Base-by-base conservation (phyloP, 202 grass and related monocot species). In the Panicum virgatum region DNA sequence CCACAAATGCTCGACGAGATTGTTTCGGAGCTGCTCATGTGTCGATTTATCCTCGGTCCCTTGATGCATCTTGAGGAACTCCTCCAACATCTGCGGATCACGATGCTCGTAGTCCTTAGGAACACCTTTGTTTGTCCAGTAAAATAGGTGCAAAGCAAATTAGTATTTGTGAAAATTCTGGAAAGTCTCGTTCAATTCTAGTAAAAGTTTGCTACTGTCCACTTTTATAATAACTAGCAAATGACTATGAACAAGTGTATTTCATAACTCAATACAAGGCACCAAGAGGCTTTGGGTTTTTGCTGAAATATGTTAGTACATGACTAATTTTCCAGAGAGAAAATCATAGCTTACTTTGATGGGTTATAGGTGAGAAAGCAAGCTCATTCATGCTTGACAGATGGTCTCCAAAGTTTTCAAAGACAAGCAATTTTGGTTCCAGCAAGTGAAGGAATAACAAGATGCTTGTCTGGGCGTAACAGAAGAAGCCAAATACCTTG, bases 301-400 rank as follows among this genome's bases (percentile, higher is more conserved):
- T n/a, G n/a, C n/a, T n/a, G n/a, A n/a, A n/a, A n/a, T n/a, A n/a
- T n/a, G n/a, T n/a, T n/a, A 58, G 16, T 47, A 5, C 9, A 80
- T 26, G 32, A 34, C 32, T 34, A 39, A 37, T 37, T 30, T 36
- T 34, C 1, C 36, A 52, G 47, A 43, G 14, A 26, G 18, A 86
- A 60, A 71, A 57, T 66, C 34, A 73, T 78, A 16, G 34, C 32
- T 81, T 23, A 22, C 58, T 66, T 58, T 79, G 26, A 73, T 85
- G 59, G 14, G 48, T 50, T 91, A 73, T 72, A 98, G 96, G 96
- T 98, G 75, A 86, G 90, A 73, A 93, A 83, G 43, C 90, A 95
- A 59, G 79, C 88, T 47, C 86, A 93, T 84, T 76, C 88, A 38
- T 91, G 82, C 59, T 69, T 98, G 61, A 54, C 59, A 62, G 85